These are phyloP conservation scores for Backusella sp. DNA, from an alignment of 192 early-diverging fungal species.

Conservation along the genomic window DNA sequence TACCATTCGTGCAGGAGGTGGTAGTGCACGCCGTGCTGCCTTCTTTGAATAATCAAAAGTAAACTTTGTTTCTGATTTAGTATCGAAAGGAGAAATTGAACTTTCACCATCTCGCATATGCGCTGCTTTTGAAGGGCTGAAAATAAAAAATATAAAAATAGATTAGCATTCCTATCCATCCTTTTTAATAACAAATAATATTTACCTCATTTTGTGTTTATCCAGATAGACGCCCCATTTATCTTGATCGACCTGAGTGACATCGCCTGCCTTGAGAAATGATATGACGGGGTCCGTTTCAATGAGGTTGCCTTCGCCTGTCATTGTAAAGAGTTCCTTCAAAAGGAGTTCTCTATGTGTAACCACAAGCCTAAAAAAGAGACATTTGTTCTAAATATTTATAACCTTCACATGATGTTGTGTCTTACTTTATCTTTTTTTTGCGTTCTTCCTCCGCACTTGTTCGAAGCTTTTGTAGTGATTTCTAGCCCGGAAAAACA, in stretches of 20 bases:
- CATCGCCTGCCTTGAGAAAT: constrained; percentile 21
- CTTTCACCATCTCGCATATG: constrained; percentile 1
- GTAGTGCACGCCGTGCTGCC: constrained; percentile 39
- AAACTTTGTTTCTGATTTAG: neutral
- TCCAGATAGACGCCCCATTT: constrained; percentile 25
- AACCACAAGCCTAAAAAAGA: constrained; percentile 7
- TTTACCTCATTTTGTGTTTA: constrained; percentile 15
- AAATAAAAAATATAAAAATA: neutral
- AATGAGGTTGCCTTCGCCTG: constrained; percentile 5
- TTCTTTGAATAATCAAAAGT: constrained; percentile 41
- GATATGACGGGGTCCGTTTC: constrained; percentile 8
- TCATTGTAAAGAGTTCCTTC: constrained; percentile 24
- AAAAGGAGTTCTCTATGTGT: constrained; percentile 15
- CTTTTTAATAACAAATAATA: neutral
- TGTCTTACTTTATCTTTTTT: constrained; percentile 19
- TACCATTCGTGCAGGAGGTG: constrained; percentile 57
- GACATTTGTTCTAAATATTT: constrained; percentile 1
- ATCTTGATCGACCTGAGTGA: constrained; percentile 10
- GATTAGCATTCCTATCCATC: neutral
- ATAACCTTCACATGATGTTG: neutral
- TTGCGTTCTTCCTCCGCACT: constrained; percentile 18
- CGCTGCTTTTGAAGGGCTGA: constrained; percentile 5
- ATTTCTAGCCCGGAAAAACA: neutral
- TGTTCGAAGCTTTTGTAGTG: constrained; percentile 15
- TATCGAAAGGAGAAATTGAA: neutral